Evolutionary conservation across 106 monocot genomes (phyloP).

Genomic region (Cymbidium sinense): DNA sequence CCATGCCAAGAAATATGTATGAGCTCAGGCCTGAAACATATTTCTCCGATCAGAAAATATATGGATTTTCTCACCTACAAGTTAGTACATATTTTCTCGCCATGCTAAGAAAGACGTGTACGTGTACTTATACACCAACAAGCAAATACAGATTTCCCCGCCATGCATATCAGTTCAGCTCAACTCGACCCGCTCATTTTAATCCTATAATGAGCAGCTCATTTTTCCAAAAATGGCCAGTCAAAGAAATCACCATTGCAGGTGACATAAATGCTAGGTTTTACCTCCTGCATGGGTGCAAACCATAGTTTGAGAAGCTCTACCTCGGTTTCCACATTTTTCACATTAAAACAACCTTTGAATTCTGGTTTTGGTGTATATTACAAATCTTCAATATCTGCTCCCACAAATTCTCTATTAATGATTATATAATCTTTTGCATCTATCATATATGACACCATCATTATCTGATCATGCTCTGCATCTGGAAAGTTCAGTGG

Average conservation of each 20-base stretch:
- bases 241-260: constrained; percentile 99
- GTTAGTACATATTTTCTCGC: too few relatives aligned
- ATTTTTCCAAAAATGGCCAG: constrained; percentile 97
- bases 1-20: too few relatives aligned
- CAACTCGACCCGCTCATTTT: constrained; percentile 90
- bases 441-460: constrained; percentile 99
- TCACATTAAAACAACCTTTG: constrained; percentile 88
- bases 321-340: constrained; percentile 83
- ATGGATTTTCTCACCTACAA: too few relatives aligned
- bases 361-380: constrained; percentile 99
- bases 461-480: constrained; percentile 91
- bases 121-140: too few relatives aligned
- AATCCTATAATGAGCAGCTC: constrained; percentile 85
- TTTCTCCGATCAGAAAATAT: too few relatives aligned
- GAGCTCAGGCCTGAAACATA: too few relatives aligned
- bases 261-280: constrained; percentile 97
- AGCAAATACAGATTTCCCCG: too few relatives aligned
- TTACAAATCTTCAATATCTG: constrained; percentile 94
- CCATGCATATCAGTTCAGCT: too few relatives aligned
- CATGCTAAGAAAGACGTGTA: too few relatives aligned
- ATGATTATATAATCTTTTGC: constrained; percentile 86
- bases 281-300: constrained; percentile 83
- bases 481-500: constrained; percentile 98
- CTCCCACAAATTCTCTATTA: constrained; percentile 93
- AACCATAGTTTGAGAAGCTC: constrained; percentile 91